These are phyloP conservation scores for Narthecium ossifragum DNA, from an alignment of 106 monocot genomes.

Conservation along the genomic window DNA sequence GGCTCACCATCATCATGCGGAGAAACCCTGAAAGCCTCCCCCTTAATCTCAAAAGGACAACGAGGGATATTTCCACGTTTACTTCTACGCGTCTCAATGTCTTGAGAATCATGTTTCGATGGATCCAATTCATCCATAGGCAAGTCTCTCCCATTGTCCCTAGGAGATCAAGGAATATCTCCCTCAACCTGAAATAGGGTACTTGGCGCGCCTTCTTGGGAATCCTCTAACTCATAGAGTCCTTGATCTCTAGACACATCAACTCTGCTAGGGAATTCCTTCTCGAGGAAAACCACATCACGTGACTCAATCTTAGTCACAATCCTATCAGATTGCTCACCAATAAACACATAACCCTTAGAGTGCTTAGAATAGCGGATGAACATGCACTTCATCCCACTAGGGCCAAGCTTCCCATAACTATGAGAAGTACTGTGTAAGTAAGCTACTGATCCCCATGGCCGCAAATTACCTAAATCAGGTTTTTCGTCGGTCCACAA, in stretches of 20 bases:
- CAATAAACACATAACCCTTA: background rate
- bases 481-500: background rate
- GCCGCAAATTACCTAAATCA: background rate
- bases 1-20: background rate
- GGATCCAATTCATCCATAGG: background rate
- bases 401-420: too few species aligned
- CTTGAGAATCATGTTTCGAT: background rate
- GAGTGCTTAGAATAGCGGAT: too few species aligned
- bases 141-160: too few species aligned
- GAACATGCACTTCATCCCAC: too few species aligned
- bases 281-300: too few species aligned
- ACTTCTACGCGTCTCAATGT: background rate
- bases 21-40: too few species aligned
- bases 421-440: too few species aligned
- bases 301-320: background rate
- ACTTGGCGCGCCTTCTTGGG: too few species aligned
- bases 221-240: too few species aligned
- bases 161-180: background rate
- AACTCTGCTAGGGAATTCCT: too few species aligned
- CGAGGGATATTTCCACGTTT: background rate
- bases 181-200: background rate
- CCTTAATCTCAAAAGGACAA: conserved; percentile 6
- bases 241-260: too few species aligned
- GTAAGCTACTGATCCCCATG: background rate
- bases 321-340: too few species aligned